Base-by-base conservation (phyloP, 306 rosid genomes). In the Vicia sativa region DNA sequence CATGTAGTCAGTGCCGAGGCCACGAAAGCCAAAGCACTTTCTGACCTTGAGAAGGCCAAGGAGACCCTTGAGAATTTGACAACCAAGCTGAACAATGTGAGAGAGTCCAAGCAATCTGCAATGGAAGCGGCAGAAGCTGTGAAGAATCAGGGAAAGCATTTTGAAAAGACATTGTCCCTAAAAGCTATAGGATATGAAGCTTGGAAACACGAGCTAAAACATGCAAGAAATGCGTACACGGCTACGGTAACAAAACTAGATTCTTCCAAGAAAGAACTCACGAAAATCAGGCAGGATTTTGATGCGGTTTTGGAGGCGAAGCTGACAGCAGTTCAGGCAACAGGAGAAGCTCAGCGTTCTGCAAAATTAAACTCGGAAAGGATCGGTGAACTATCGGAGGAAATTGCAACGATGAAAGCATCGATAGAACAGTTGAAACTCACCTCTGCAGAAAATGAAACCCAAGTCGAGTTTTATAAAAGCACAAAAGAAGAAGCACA, bases 281-380 rank as follows among this genome's bases (percentile, higher is more conserved):
- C 81, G 15, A 89, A 84, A 77, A 78, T 87, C 76, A 82, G 88
- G 46, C 96, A 86, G 73, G 96, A 89, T 78, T 82, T 81, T 11
- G 89, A 89, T 67, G 95, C 91, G 1, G 88, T 91, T 48, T 79
- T 89, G 80, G 98, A 87, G 79, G 80, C 85, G 11, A 92, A 89
- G 75, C 72, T 73, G 26, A 79, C 81, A 25, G 95, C 97, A 7
- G 76, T 92, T 14, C 96, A 87, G 73, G 76, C 77, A 23, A 91
- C 85, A 5, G 95, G 80, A n/a, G 97, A 92, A 74, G 97, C 95
- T 5, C 89, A 84, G 44, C 85, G 89, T 53, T 74, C 86, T 0
- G 90, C 86, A 0, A 82, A 85, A 9, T 50, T 81, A 1, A 82
- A 84, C 72, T 70, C 86, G 0, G 92, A 89, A 55, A 86, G 87